phyloP scores from a whole-genome alignment of 768 basidiomycete genomes.

The Psilocybe azurescens region DNA sequence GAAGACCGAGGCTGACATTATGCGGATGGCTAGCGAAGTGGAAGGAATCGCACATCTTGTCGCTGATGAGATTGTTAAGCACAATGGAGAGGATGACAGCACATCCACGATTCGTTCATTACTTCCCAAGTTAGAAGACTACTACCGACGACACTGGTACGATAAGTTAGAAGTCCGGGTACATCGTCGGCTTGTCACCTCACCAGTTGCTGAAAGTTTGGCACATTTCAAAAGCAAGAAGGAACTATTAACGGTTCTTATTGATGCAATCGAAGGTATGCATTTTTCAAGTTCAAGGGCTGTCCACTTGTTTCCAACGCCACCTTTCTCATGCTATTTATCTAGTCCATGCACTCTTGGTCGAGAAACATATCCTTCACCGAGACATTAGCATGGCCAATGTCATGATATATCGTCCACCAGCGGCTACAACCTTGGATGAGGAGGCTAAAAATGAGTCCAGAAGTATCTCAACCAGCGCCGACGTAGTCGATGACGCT shows the following conservation, averaged over 20 bases:
- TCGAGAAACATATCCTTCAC: constrained; percentile 24
- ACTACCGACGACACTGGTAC: neutral
- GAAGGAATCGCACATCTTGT: constrained; percentile 8
- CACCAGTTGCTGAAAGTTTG: neutral
- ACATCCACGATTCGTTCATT: neutral
- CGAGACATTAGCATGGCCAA: constrained; percentile 31
- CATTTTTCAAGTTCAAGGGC: neutral
- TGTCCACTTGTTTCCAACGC: neutral
- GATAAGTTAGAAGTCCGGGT: neutral
- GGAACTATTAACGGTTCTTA: constrained; percentile 7
- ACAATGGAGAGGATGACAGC: neutral
- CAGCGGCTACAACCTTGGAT: neutral
- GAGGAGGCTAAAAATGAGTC: neutral
- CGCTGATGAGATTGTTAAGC: neutral
- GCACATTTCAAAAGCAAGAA: constrained; percentile 6
- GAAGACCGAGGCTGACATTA: constrained; percentile 4
- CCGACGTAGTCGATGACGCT: neutral
- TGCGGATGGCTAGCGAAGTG: neutral
- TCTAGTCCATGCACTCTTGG: constrained; percentile 3
- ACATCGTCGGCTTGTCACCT: neutral
- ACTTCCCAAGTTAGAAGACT: neutral
- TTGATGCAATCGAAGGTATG: constrained; percentile 10
- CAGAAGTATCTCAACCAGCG: neutral
- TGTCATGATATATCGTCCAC: constrained; percentile 18
- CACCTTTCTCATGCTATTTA: neutral